Conservation (phyloP, 768 basidiomycete species). For the Wakefieldia striispora region DNA sequence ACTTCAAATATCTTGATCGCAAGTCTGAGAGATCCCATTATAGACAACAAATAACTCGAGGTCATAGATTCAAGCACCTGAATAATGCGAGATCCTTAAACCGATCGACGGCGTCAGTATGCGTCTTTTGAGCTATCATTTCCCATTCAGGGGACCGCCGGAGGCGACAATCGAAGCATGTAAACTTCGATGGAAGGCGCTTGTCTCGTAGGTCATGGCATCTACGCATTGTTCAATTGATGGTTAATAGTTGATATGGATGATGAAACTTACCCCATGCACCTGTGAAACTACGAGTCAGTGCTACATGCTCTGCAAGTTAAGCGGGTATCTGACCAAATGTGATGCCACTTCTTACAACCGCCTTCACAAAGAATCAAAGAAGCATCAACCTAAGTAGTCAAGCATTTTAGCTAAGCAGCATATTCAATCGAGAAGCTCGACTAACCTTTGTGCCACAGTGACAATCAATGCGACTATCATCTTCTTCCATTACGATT, state of each 20-base stretch:
- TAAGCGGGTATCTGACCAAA: constrained; percentile 50
- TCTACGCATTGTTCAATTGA: constrained; percentile 31
- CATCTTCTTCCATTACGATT: constrained; percentile 22
- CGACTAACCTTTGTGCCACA: constrained; percentile 55
- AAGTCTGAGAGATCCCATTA: constrained; percentile 39
- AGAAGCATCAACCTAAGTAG: constrained; percentile 52
- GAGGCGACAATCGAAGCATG: constrained; percentile 77
- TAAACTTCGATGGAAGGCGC: constrained; percentile 58
- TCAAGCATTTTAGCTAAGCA: not conserved
- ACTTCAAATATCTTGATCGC: constrained; percentile 69
- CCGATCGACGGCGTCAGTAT: constrained; percentile 54
- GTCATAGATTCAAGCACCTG: constrained; percentile 43
- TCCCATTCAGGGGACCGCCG: constrained; percentile 67
- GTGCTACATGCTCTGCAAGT: not conserved
- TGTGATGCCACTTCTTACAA: constrained; percentile 74
- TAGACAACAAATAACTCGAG: not conserved
- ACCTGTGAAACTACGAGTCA: constrained; percentile 23
- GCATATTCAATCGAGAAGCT: not conserved
- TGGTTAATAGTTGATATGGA: not conserved
- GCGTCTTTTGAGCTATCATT: constrained; percentile 57
- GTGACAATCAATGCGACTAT: constrained; percentile 59
- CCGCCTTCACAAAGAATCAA: constrained; percentile 64
- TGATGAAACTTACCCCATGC: constrained; percentile 35
- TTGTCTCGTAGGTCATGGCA: constrained; percentile 60
- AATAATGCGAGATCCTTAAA: constrained; percentile 71